Evolutionary conservation across 192 early-diverging fungal species (phyloP).

Genomic region (Chytriomyces confervae): DNA sequence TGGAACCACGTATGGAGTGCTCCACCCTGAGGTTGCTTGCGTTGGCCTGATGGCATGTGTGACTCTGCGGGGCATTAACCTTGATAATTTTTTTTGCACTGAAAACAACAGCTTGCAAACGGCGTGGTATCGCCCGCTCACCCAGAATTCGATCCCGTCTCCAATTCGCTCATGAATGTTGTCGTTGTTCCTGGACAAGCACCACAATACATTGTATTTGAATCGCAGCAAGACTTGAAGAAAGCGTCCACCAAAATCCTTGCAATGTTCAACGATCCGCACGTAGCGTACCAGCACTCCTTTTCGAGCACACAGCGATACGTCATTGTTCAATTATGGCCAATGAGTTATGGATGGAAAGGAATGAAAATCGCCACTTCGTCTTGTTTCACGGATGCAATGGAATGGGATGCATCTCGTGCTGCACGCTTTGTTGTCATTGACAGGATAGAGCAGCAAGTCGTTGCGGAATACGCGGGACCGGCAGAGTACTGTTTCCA

Average conservation of each 20-base stretch:
- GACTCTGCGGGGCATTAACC: not conserved
- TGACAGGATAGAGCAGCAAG: conserved; percentile 67
- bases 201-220: conserved; percentile 22
- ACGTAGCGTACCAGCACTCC: conserved; percentile 69
- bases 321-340: conserved; percentile 69
- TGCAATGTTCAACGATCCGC: conserved; percentile 4
- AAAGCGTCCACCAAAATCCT: conserved; percentile 2
- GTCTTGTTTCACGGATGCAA: conserved; percentile 64
- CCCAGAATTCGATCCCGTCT: conserved; percentile 27
- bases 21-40: not conserved
- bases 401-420: conserved; percentile 64
- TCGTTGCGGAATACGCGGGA: conserved; percentile 71
- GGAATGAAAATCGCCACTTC: conserved; percentile 51
- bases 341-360: conserved; percentile 67
- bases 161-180: conserved; percentile 15
- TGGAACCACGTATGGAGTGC: not conserved
- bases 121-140: not conserved
- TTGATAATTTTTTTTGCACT: too few relatives aligned
- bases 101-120: conserved; percentile 8
- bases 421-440: conserved; percentile 76
- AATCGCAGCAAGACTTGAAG: not conserved
- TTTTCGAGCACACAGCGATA: conserved; percentile 77
- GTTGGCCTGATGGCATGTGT: not conserved
- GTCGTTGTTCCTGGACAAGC: not conserved
- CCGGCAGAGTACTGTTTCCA: conserved; percentile 69